Conservation (phyloP, 2,329 filamentous ascomycete species). For the Aspergillus luchuensis region DNA sequence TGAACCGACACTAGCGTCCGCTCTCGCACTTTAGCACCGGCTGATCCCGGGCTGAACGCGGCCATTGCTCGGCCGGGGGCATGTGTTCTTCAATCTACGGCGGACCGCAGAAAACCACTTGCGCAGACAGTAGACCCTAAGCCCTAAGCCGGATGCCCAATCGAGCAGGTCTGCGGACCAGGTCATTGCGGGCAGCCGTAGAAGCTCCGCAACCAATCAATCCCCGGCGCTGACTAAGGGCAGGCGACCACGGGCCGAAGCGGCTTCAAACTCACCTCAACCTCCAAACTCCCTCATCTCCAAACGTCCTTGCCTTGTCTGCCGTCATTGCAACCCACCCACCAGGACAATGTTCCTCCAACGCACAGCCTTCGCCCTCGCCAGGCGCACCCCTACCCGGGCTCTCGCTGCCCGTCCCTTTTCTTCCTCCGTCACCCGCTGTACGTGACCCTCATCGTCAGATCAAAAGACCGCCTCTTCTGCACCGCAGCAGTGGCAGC, state of each 20-base stretch:
- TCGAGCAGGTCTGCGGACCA: conserved; percentile 19
- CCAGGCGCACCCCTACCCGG: conserved; percentile 48
- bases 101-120: neutral
- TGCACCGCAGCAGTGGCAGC: conserved; percentile 18
- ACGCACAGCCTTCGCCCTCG: conserved; percentile 50
- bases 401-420: conserved; percentile 48
- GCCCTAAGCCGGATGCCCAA: conserved; percentile 28
- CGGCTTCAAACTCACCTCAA: conserved; percentile 45
- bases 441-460: conserved; percentile 44
- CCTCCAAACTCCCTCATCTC: conserved; percentile 36
- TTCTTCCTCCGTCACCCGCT: conserved; percentile 47
- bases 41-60: neutral
- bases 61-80: neutral
- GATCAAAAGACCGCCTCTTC: conserved; percentile 24
- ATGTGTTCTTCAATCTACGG: neutral
- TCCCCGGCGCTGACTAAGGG: conserved; percentile 27
- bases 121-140: neutral
- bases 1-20: conserved; percentile 6
- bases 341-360: conserved; percentile 50
- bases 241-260: conserved; percentile 35
- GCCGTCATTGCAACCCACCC: conserved; percentile 24
- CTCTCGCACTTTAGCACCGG: conserved; percentile 1
- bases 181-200: conserved; percentile 19
- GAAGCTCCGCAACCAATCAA: conserved; percentile 29
- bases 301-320: conserved; percentile 30